Conservation (phyloP, 2,329 filamentous ascomycete genomes). For the Camptophora hylomeconis region DNA sequence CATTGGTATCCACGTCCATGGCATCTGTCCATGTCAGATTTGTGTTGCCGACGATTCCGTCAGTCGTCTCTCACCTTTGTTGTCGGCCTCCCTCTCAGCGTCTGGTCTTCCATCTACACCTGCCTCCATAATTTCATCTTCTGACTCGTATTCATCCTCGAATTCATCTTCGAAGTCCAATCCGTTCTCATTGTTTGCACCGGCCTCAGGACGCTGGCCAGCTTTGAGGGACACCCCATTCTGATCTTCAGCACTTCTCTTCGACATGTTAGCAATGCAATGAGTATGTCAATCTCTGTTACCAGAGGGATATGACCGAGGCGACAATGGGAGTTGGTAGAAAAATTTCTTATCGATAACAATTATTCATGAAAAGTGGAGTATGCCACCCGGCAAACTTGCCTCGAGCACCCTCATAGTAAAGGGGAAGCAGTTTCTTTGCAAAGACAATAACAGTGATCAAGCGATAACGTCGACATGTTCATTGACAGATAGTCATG, state of each 20-base stretch:
- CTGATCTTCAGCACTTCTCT: slow-evolving; percentile 43
- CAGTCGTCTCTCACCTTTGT: slow-evolving; percentile 49
- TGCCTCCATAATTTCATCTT: slow-evolving; percentile 86
- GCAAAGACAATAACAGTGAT: too few relatives aligned
- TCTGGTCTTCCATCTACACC: slow-evolving; percentile 88
- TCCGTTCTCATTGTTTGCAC: slow-evolving; percentile 37
- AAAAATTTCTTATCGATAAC: too few relatives aligned
- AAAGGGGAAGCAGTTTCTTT: too few relatives aligned
- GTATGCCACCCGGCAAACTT: too few relatives aligned
- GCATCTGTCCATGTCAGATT: slow-evolving; percentile 38
- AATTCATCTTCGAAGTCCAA: slow-evolving; percentile 59
- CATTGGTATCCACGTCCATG: slow-evolving; percentile 73
- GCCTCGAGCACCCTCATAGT: too few relatives aligned
- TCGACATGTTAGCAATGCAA: slow-evolving; percentile 50
- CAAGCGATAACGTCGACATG: too few relatives aligned
- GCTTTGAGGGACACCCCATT: slow-evolving; percentile 45
- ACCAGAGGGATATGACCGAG: too few relatives aligned
- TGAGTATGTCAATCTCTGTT: too few relatives aligned
- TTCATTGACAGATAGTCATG: too few relatives aligned
- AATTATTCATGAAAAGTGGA: too few relatives aligned
- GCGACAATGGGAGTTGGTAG: too few relatives aligned
- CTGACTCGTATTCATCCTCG: slow-evolving; percentile 89
- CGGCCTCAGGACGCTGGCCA: slow-evolving; percentile 43
- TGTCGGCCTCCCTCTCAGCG: slow-evolving; percentile 83
- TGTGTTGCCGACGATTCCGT: slow-evolving; percentile 5